Percentiles rank a stretch among this genome's conserved stretches.
phyloP scores from a whole-genome alignment of 2,329 filamentous ascomycete species.

The Aureobasidium namibiae region DNA sequence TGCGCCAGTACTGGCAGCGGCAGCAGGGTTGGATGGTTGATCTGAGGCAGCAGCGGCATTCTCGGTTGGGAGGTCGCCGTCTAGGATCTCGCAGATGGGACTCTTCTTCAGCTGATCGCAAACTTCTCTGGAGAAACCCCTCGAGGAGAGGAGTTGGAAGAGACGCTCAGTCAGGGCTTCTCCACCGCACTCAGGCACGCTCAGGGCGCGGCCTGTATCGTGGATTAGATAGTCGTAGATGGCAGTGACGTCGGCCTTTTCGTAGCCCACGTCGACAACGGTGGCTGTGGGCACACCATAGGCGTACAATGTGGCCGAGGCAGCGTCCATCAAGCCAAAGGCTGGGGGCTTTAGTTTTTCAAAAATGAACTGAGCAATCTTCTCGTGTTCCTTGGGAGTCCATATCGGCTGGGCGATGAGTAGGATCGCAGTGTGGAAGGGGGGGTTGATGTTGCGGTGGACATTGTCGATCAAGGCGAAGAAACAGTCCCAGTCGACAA shows the following conservation, averaged over 20 bases:
- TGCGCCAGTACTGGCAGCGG: constrained; percentile 48
- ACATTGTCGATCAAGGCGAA: constrained; percentile 89
- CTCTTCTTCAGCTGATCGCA: constrained; percentile 59
- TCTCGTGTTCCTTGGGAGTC: constrained; percentile 80
- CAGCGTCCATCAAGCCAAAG: constrained; percentile 83
- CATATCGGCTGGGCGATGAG: constrained; percentile 84
- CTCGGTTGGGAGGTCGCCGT: constrained; percentile 45
- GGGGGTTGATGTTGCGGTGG: constrained; percentile 78
- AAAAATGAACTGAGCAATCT: constrained; percentile 87
- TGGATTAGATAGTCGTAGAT: constrained; percentile 75
- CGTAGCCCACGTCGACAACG: constrained; percentile 81
- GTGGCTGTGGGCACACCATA: constrained; percentile 78
- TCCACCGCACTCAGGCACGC: constrained; percentile 65
- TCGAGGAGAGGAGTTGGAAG: constrained; percentile 53
- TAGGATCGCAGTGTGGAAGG: constrained; percentile 89
- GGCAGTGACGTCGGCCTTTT: constrained; percentile 88
- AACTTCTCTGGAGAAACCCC: constrained; percentile 53
- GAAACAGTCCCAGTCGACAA: constrained; percentile 87
- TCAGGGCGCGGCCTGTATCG: constrained; percentile 54
- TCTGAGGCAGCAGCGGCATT: constrained; percentile 30
- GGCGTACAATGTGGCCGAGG: constrained; percentile 68
- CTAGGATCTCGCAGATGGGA: constrained; percentile 54
- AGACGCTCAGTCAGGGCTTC: constrained; percentile 76
- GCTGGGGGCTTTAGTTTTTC: constrained; percentile 94
- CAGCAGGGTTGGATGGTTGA: constrained; percentile 42